phyloP scores from a whole-genome alignment of 257 asterid species.

The Ballota nigra region DNA sequence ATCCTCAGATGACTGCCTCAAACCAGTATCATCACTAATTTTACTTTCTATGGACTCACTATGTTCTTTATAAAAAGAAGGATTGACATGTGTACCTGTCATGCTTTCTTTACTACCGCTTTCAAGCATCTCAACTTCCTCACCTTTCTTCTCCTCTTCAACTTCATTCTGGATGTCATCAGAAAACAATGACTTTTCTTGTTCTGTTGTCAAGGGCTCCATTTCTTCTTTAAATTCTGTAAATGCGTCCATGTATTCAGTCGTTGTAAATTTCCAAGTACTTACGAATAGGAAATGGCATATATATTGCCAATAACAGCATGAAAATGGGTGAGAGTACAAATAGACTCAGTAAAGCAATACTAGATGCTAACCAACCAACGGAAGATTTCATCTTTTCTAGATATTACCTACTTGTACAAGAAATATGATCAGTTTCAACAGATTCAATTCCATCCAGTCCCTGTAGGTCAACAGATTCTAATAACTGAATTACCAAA shows the following conservation, averaged over 20 bases:
- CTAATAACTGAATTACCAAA: neutral
- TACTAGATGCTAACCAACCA: neutral
- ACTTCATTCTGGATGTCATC: conserved; percentile 39
- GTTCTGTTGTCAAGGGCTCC: conserved; percentile 59
- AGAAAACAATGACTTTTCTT: conserved; percentile 49
- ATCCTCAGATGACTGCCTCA: conserved; percentile 39
- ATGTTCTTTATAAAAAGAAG: conserved; percentile 35
- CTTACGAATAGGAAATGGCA: neutral
- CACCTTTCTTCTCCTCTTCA: conserved; percentile 36
- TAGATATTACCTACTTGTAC: neutral
- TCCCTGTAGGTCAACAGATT: neutral
- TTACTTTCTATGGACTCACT: conserved; percentile 42
- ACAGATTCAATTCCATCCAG: conserved; percentile 13
- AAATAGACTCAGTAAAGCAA: neutral
- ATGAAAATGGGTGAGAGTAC: neutral
- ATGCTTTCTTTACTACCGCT: conserved; percentile 39
- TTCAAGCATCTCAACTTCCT: conserved; percentile 43
- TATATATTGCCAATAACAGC: conserved; percentile 10
- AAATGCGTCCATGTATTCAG: conserved; percentile 23
- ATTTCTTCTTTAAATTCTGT: conserved; percentile 59
- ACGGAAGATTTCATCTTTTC: neutral
- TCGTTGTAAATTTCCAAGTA: neutral
- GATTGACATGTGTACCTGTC: conserved; percentile 39
- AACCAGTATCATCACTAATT: conserved; percentile 36
- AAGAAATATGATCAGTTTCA: neutral